Conservation (phyloP, 768 basidiomycete genomes). For the Tricholoma sp. region DNA sequence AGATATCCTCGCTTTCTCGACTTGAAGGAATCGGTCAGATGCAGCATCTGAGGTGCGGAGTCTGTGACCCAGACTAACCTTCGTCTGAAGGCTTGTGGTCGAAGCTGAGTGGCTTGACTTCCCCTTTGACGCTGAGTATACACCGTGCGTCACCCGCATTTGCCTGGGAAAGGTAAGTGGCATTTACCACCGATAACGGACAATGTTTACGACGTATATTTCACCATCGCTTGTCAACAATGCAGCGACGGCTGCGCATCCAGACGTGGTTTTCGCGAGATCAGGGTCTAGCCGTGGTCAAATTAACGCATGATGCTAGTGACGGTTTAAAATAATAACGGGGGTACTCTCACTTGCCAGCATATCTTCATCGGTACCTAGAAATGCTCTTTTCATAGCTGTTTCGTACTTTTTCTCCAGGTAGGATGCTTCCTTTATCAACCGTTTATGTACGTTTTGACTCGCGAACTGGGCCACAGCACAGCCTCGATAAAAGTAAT, state of each 20-base stretch:
- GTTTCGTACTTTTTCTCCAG: constrained; percentile 60
- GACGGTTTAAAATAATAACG: neutral
- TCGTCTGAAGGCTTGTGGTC: constrained; percentile 93
- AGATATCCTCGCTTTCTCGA: constrained; percentile 79
- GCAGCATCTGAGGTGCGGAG: neutral
- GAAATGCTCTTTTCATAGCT: constrained; percentile 83
- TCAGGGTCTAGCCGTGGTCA: constrained; percentile 56
- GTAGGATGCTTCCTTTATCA: constrained; percentile 67
- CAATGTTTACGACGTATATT: constrained; percentile 67
- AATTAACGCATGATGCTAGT: constrained; percentile 11
- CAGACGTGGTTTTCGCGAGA: constrained; percentile 87
- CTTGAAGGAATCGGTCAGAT: constrained; percentile 30
- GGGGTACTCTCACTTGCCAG: constrained; percentile 58
- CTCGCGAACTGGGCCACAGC: constrained; percentile 84
- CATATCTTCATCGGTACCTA: constrained; percentile 93
- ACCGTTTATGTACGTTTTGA: constrained; percentile 72
- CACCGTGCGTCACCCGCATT: constrained; percentile 97
- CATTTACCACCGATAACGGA: constrained; percentile 2
- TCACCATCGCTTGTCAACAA: constrained; percentile 73
- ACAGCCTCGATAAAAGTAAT: constrained; percentile 45
- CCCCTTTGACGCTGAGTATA: constrained; percentile 82
- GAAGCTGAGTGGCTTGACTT: constrained; percentile 82
- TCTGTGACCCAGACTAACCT: constrained; percentile 37
- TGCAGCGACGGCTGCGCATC: constrained; percentile 93
- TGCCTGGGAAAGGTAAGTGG: constrained; percentile 50